Base-by-base conservation (phyloP, 1,139 yeast genomes). In the Saccharomyces hybrid region DNA sequence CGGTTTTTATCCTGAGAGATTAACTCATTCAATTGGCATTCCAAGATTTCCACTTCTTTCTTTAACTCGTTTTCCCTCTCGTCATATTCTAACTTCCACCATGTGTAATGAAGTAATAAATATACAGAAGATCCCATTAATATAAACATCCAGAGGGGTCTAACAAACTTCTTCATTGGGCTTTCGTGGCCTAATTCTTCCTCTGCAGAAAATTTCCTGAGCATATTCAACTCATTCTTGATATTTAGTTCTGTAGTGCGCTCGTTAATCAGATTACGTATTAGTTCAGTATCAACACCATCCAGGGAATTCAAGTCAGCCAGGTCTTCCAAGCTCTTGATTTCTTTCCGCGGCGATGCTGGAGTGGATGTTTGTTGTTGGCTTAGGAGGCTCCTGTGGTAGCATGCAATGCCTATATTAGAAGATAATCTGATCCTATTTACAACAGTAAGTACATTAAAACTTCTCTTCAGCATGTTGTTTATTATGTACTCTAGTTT, bases 31-130 rank as follows among this genome's bases (percentile, higher is more conserved):
- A 66, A 50, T 48, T 65, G 58, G 3, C 46, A 29, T 47, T 67
- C 68, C 38, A 66, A 47, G 2, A 14, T 52, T 23, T 53, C 47
- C 6, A 62, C 64, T 34, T 59, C 53, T 13, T 54, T 26, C 32
- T 56, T 46, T 27, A 60, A 52, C 32, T 63, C 66, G 5, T 51
- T 47, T 48, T 71, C 74, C 14, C 63, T 64, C 50, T 64, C 68
- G 1, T 65, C 63, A 49, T 64, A 65, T 54, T 70, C 73, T 32
- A 69, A 52, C 38, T 62, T 60, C 73, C 74, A 69, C 74, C 74
- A 71, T 1, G 61, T 31, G 46, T 59, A 63, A 44, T 72, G 73
- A 34, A 61, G 60, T 1, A 61, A 51, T 42, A 72, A 54, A 51
- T 70, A 71, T 2, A 65, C 64, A 9, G 65, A 56, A 0, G 71